Percentiles rank a stretch among this genome's conserved stretches.
phyloP scores from a whole-genome alignment of 495 filamentous ascomycete genomes.

The Annulohypoxylon moriforme region DNA sequence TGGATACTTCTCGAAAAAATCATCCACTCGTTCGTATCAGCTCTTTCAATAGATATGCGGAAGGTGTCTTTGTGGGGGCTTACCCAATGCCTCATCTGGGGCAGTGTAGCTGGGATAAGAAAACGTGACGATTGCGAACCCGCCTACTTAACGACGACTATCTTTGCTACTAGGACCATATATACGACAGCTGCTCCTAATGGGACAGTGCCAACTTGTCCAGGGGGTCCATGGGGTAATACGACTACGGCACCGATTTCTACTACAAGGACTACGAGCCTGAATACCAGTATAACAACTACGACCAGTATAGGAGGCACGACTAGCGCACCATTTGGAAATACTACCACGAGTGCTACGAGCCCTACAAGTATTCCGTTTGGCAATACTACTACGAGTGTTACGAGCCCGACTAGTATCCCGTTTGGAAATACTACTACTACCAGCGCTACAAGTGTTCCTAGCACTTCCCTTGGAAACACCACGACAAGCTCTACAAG shows the following conservation, averaged over 20 bases:
- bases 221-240: slow-evolving; percentile 22
- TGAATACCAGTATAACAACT: neutral
- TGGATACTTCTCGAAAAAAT: slow-evolving; percentile 3
- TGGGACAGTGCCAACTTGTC: slow-evolving; percentile 24
- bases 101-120: slow-evolving; percentile 22
- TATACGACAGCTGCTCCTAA: slow-evolving; percentile 35
- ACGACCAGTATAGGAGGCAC: slow-evolving; percentile 3
- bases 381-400: slow-evolving; percentile 12
- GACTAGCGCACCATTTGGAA: slow-evolving; percentile 2
- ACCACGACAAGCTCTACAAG: slow-evolving; percentile 1
- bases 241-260: slow-evolving; percentile 24
- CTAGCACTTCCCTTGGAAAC: slow-evolving; percentile 4
- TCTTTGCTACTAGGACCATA: slow-evolving; percentile 42
- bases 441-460: neutral
- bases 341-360: slow-evolving; percentile 8
- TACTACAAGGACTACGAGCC: slow-evolving; percentile 6
- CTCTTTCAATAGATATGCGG: slow-evolving; percentile 25
- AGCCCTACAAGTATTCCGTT: neutral
- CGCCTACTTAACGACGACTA: slow-evolving; percentile 38
- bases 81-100: slow-evolving; percentile 37
- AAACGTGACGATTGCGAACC: slow-evolving; percentile 26
- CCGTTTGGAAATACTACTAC: neutral
- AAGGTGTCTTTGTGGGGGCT: slow-evolving; percentile 29
- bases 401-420: neutral
- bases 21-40: slow-evolving; percentile 20